These are phyloP conservation scores for Trichoderma sp. DNA, from an alignment of 2,329 filamentous ascomycete species.

Conservation along the genomic window DNA sequence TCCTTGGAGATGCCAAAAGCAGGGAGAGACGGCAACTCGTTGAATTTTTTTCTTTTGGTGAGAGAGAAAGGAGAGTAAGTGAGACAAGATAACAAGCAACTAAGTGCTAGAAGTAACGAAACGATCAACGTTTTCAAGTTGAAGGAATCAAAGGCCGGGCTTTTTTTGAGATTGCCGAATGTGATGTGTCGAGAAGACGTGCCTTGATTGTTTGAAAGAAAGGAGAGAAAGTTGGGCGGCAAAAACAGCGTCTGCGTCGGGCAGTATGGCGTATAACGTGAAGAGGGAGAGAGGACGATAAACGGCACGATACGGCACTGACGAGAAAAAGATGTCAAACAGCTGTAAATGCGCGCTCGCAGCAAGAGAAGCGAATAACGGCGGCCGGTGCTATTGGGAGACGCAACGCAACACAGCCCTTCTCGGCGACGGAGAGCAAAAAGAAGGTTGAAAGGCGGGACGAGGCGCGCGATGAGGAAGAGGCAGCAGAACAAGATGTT, in stretches of 20 bases:
- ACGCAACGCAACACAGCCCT: slow-evolving; percentile 11
- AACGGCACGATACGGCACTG: background rate
- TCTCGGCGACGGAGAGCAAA: slow-evolving; percentile 13
- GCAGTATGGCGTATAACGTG: background rate
- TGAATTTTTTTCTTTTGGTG: background rate
- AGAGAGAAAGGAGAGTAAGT: background rate
- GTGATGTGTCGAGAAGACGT: background rate
- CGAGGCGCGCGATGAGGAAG: background rate
- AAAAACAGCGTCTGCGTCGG: background rate
- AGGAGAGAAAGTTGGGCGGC: slow-evolving; percentile 15
- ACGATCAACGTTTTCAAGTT: slow-evolving; percentile 17
- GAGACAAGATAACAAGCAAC: background rate
- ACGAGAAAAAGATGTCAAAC: background rate
- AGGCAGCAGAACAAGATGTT: background rate
- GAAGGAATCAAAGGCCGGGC: slow-evolving; percentile 1
- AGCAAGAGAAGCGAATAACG: slow-evolving; percentile 9
- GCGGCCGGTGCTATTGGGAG: slow-evolving; percentile 1
- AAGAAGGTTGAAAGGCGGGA: background rate
- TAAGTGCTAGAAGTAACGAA: background rate
- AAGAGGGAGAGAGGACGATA: background rate
- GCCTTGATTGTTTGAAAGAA: slow-evolving; percentile 1
- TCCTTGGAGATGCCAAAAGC: background rate
- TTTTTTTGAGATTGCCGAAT: background rate
- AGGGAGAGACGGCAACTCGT: background rate
- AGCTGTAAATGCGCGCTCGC: background rate